A percentile compares a stretch with the other conserved stretches of the same genome.
Conservation (phyloP, 495 filamentous ascomycete genomes). For the Parachaetomium inaequale region DNA sequence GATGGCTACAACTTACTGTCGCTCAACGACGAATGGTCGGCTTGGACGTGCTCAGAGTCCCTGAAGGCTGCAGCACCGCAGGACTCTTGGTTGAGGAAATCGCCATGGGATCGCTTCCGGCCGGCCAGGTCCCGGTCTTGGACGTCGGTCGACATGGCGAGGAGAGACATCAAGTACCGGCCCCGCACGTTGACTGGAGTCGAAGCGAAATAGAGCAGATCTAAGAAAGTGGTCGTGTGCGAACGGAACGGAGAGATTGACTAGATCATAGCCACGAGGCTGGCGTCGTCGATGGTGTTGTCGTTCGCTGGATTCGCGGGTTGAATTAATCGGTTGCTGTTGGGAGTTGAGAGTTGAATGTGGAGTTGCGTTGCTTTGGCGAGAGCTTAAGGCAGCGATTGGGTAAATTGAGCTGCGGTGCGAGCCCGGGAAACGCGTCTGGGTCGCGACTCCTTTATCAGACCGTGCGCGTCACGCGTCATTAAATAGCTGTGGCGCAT, state of each 20-base stretch:
- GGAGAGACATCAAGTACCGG: conserved; percentile 34
- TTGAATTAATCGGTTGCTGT: neutral
- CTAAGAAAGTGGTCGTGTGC: neutral
- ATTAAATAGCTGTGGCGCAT: conserved; percentile 1
- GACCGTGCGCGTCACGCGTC: conserved; percentile 10
- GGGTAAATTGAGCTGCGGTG: conserved; percentile 14
- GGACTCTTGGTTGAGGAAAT: conserved; percentile 30
- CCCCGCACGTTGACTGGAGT: neutral
- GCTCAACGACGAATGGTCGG: conserved; percentile 18
- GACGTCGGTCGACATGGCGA: conserved; percentile 36
- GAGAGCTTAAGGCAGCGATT: conserved; percentile 18
- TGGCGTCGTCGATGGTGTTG: neutral
- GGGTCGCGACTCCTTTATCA: conserved; percentile 19
- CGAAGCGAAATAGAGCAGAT: neutral
- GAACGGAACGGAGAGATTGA: neutral
- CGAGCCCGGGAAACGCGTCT: conserved; percentile 11
- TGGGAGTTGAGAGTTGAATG: conserved; percentile 2
- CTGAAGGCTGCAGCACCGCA: conserved; percentile 8
- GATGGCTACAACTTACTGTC: conserved; percentile 15
- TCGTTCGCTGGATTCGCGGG: neutral
- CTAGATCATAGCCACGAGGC: neutral
- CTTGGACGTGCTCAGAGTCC: neutral
- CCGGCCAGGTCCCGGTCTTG: conserved; percentile 31
- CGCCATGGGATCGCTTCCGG: conserved; percentile 38
- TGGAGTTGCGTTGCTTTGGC: conserved; percentile 13